Conservation (phyloP, 192 early-diverging fungal species). For the Backusella westeae region DNA sequence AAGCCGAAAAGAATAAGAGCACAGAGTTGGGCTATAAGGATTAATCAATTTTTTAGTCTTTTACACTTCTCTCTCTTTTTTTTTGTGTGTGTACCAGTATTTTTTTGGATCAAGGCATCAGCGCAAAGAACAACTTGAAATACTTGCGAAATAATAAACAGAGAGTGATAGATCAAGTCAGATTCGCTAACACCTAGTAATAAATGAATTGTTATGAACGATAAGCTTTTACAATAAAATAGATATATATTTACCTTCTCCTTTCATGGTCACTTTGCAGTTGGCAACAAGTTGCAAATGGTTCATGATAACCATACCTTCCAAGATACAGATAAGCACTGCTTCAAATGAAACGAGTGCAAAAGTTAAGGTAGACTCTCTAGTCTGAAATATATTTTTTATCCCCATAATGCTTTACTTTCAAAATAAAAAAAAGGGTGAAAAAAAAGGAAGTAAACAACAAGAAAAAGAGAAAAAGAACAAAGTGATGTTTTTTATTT, state of each 20-base stretch:
- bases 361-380: conserved; percentile 23
- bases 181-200: conserved; percentile 36
- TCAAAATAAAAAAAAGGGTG: neutral
- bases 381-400: conserved; percentile 13
- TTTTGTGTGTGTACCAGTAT: conserved; percentile 27
- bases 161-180: conserved; percentile 39
- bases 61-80: neutral
- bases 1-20: conserved; percentile 33
- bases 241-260: conserved; percentile 14
- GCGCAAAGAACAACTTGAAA: conserved; percentile 35
- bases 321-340: conserved; percentile 31
- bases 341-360: conserved; percentile 25
- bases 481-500: neutral
- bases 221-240: neutral
- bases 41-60: neutral
- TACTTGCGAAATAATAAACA: conserved; percentile 40
- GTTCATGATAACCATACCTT: conserved; percentile 27
- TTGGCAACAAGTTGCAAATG: conserved; percentile 32
- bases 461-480: neutral
- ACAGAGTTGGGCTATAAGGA: conserved; percentile 29
- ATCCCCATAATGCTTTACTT: neutral
- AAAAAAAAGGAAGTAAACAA: neutral
- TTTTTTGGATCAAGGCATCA: conserved; percentile 35
- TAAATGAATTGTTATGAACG: neutral
- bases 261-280: conserved; percentile 13